Evolutionary conservation across 352 stramenopile species (phyloP).

Genomic region (Phytophthora pisi): DNA sequence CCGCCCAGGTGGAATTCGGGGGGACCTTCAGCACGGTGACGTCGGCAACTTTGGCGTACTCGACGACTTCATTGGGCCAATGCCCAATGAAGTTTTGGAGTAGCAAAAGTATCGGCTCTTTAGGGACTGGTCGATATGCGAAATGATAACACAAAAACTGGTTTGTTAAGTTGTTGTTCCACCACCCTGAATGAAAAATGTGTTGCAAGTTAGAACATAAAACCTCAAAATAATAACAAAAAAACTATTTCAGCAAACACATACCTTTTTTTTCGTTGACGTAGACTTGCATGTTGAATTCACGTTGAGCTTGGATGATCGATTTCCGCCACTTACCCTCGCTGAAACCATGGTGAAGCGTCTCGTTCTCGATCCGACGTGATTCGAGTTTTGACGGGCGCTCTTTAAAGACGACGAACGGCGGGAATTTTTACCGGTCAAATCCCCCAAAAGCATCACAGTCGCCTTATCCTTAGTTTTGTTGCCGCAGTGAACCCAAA

Average conservation of each 20-base stretch:
- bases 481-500: too few species aligned
- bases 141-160: neutral
- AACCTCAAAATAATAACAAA: neutral
- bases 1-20: neutral
- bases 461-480: too few species aligned
- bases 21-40: neutral
- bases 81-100: constrained; percentile 5
- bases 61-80: constrained; percentile 1
- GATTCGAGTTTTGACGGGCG: too few species aligned
- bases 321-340: neutral
- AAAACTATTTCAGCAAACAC: neutral
- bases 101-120: neutral
- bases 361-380: too few species aligned
- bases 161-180: neutral
- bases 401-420: too few species aligned
- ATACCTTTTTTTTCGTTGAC: neutral
- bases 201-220: neutral
- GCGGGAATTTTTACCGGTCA: too few species aligned
- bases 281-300: neutral
- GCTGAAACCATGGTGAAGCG: too few species aligned
- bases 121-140: neutral
- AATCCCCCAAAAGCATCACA: too few species aligned
- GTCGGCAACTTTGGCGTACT: neutral
- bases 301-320: neutral
- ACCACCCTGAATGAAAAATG: neutral